phyloP scores from a whole-genome alignment of 208 protist species.

The Jaenimonas drosophilae region DNA sequence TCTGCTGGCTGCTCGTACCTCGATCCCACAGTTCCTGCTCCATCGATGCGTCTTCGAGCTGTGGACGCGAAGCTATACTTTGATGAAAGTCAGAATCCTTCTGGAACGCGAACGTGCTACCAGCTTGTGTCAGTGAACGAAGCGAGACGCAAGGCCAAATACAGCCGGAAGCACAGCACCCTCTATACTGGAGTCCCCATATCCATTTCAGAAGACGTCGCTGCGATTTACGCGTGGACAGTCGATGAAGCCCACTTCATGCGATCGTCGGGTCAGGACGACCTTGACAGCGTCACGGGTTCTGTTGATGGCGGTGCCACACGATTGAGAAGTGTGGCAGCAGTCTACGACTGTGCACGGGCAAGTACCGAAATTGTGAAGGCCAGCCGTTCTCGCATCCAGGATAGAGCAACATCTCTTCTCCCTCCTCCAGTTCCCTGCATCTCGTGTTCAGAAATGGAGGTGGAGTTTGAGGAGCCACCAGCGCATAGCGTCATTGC shows the following conservation, averaged over 20 bases:
- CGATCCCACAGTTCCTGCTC: constrained; percentile 41
- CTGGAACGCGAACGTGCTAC: constrained; percentile 43
- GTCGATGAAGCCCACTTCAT: constrained; percentile 11
- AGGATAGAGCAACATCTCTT: constrained; percentile 14
- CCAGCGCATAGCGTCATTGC: constrained; percentile 49
- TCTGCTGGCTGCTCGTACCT: constrained; percentile 45
- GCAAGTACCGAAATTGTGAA: constrained; percentile 20
- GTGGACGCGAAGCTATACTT: constrained; percentile 60
- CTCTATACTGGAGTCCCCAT: constrained; percentile 47
- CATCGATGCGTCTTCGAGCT: constrained; percentile 39
- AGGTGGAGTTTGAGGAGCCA: constrained; percentile 64
- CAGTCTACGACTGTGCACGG: constrained; percentile 62
- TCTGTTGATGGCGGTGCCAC: background rate
- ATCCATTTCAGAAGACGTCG: constrained; percentile 40
- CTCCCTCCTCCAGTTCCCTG: constrained; percentile 70
- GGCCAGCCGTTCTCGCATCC: constrained; percentile 13
- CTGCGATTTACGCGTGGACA: constrained; percentile 71
- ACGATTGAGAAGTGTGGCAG: constrained; percentile 38
- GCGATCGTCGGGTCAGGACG: background rate
- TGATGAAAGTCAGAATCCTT: constrained; percentile 51
- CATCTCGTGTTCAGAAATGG: constrained; percentile 56
- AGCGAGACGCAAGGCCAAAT: constrained; percentile 33
- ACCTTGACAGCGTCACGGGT: constrained; percentile 3
- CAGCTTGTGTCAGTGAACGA: constrained; percentile 55
- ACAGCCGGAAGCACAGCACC: constrained; percentile 19